These are phyloP conservation scores for Henckelia pumila DNA, from an alignment of 257 asterid genomes.

Conservation along the genomic window DNA sequence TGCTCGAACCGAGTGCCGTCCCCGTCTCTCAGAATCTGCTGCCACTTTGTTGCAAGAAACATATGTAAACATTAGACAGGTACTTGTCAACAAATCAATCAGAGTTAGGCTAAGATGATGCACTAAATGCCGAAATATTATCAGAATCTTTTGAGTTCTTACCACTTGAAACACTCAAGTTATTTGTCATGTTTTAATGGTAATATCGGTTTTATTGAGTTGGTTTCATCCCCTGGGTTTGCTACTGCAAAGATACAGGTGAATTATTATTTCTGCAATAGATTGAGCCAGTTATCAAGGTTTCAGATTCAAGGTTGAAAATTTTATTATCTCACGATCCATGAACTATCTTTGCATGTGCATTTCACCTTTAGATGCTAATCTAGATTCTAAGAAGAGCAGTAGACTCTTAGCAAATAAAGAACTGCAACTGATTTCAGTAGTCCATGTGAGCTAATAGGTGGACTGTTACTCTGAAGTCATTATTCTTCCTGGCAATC, in stretches of 20 bases:
- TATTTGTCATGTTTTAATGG: background rate
- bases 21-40: slow-evolving; percentile 94
- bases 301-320: background rate
- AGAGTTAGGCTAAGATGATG: background rate
- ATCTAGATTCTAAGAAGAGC: background rate
- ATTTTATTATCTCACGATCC: background rate
- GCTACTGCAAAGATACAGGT: slow-evolving; percentile 1
- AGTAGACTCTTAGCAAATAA: background rate
- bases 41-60: slow-evolving; percentile 80
- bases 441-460: background rate
- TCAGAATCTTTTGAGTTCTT: background rate
- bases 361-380: background rate
- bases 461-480: background rate
- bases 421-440: background rate
- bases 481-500: background rate
- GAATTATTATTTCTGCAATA: background rate
- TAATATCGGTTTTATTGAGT: background rate
- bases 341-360: background rate
- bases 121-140: background rate
- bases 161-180: background rate
- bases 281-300: slow-evolving; percentile 1
- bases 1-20: slow-evolving; percentile 79
- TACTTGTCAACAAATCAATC: slow-evolving; percentile 18
- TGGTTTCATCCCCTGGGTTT: background rate
- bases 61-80: slow-evolving; percentile 96